phyloP scores from a whole-genome alignment of 2,329 filamentous ascomycete species.

The Colletotrichum sp. region DNA sequence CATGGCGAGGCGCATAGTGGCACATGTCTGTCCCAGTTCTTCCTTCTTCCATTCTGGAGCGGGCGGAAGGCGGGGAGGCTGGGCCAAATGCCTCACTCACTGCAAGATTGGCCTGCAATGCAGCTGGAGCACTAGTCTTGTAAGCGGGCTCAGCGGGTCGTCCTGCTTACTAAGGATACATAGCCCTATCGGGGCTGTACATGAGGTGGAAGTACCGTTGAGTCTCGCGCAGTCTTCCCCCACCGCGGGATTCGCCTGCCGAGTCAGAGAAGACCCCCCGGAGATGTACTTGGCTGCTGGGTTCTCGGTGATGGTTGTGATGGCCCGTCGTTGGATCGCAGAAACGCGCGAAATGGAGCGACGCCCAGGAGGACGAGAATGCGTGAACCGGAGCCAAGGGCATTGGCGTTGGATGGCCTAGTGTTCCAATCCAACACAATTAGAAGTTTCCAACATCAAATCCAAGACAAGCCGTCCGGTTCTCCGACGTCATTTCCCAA shows the following conservation, averaged over 20 bases:
- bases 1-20: neutral
- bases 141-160: neutral
- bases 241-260: neutral
- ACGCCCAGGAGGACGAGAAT: neutral
- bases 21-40: neutral
- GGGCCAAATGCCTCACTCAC: neutral
- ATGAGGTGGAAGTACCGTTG: neutral
- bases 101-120: neutral
- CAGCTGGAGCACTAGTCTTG: neutral
- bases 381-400: neutral
- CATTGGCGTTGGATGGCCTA: neutral
- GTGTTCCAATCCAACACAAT: neutral
- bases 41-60: neutral
- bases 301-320: neutral
- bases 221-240: neutral
- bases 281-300: neutral
- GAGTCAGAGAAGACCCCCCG: neutral
- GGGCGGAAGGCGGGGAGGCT: neutral
- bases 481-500: conserved; percentile 17
- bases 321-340: neutral
- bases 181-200: neutral
- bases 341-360: neutral
- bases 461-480: conserved; percentile 1
- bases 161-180: neutral
- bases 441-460: neutral